phyloP scores from a whole-genome alignment of 192 early-diverging fungal species.

The Funneliformis geosporum region DNA sequence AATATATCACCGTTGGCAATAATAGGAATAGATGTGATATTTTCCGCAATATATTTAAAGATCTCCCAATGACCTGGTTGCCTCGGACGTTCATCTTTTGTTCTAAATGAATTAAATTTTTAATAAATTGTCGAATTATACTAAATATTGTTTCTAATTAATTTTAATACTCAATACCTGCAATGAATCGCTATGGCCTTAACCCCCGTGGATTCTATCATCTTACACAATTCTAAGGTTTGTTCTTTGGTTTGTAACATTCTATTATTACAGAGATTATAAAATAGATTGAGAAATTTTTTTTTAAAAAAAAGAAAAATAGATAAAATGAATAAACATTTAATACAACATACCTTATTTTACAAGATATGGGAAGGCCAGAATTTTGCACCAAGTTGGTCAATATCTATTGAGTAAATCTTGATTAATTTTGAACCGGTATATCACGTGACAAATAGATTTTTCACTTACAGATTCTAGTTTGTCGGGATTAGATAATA shows the following conservation, averaged over 20 bases:
- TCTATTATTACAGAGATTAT: slow-evolving; percentile 37
- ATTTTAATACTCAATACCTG: slow-evolving; percentile 46
- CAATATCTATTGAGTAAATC: slow-evolving; percentile 58
- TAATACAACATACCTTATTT: slow-evolving; percentile 63
- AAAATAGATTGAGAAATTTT: not conserved
- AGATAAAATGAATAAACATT: not conserved
- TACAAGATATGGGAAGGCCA: slow-evolving; percentile 84
- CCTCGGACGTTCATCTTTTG: slow-evolving; percentile 72
- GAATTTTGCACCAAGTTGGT: slow-evolving; percentile 68
- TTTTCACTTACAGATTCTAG: slow-evolving; percentile 59
- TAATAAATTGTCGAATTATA: not conserved
- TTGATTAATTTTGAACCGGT: slow-evolving; percentile 11
- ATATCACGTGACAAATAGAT: slow-evolving; percentile 1
- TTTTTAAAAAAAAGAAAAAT: not conserved
- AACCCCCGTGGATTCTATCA: slow-evolving; percentile 85
- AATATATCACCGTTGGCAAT: slow-evolving; percentile 94
- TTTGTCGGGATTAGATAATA: slow-evolving; percentile 82
- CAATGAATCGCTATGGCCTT: slow-evolving; percentile 90
- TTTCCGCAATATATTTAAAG: slow-evolving; percentile 70
- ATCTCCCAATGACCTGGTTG: slow-evolving; percentile 84
- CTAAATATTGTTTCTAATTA: not conserved
- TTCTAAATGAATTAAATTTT: slow-evolving; percentile 35
- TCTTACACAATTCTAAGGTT: slow-evolving; percentile 78
- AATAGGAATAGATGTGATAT: slow-evolving; percentile 73
- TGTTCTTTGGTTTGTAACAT: slow-evolving; percentile 73